Base-by-base conservation (phyloP, 176 grass and related monocot genomes). In the Oryza longistaminata region DNA sequence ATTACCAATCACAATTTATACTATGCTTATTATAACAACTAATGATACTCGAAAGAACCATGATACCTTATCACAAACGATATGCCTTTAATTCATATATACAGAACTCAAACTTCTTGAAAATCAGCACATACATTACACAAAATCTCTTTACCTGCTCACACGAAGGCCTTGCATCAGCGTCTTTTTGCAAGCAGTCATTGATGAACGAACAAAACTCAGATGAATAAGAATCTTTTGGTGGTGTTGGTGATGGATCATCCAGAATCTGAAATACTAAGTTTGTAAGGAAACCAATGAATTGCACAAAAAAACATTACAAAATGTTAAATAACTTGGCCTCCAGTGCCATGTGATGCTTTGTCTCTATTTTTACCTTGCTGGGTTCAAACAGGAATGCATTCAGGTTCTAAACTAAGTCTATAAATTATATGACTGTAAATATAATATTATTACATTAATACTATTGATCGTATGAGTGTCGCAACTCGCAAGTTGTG, bases 141-240 rank as follows among this genome's bases (percentile, higher is more conserved):
- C 53, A 37, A 58, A 39, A 29, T 73, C 15, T 55, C 42, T 49
- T 73, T 75, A 90, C 96, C 85, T 95, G 85, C 82, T 87, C 89
- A 75, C 93, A 94, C 46, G 90, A 85, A 61, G 96, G 93, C 78
- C 96, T 90, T 67, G 87, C 78, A 82, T 92, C 88, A 68, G 91
- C 81, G 82, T 98, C 91, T 87, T 98, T 98, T 68, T 92, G 74
- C 85, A 98, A 92, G 85, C 96, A 98, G 76, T 80, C 89, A 89
- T 94, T 92, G 78, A 98, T 53, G 75, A 98, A 95, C 76, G 93
- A 95, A 84, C 91, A 92, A 71, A 98, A 98, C 58, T 98, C 96
- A 35, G 83, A 74, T 77, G 93, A 89, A 87, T 83, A 95, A 52
- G 62, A 71, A 83, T 90, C 93, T 89, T 82, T 81, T 79, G 85